Evolutionary conservation across 768 basidiomycete genomes (phyloP).

Genomic region (Rhodotorula paludigena): DNA sequence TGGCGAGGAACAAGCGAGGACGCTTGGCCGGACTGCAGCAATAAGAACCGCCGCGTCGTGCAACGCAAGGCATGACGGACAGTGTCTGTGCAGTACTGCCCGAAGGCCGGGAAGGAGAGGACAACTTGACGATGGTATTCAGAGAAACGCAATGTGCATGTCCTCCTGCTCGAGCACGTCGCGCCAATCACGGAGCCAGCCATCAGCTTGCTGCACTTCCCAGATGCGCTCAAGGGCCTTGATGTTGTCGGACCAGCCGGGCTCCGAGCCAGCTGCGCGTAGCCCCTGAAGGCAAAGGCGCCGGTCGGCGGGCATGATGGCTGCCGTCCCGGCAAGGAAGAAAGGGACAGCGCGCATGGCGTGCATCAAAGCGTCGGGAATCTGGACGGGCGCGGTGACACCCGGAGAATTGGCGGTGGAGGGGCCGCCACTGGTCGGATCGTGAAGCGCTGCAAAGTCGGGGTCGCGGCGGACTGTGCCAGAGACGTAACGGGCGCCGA

Average conservation of each 20-base stretch:
- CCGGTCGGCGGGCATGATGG: conserved; percentile 12
- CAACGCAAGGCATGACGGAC: too few relatives aligned
- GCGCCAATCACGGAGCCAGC: conserved; percentile 27
- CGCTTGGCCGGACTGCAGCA: too few relatives aligned
- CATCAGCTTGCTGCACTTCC: conserved; percentile 15
- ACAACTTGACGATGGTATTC: too few relatives aligned
- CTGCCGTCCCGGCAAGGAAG: conserved; percentile 35
- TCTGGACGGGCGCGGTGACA: neutral
- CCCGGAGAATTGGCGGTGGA: neutral
- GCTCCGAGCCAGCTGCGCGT: conserved; percentile 10
- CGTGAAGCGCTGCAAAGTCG: neutral
- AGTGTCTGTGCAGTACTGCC: too few relatives aligned
- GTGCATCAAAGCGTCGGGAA: conserved; percentile 11
- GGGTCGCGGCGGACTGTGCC: conserved; percentile 3
- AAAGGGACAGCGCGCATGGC: conserved; percentile 27
- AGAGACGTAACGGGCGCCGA: conserved; percentile 11
- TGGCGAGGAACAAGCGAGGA: too few relatives aligned
- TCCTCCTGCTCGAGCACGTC: conserved; percentile 22
- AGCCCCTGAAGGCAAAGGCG: conserved; percentile 20
- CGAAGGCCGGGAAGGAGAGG: too few relatives aligned
- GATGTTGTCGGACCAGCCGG: conserved; percentile 20
- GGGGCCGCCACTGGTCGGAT: too few relatives aligned
- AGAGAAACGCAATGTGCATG: conserved; percentile 27
- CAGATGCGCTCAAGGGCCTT: conserved; percentile 31
- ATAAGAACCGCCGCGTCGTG: too few relatives aligned